Evolutionary conservation across 106 monocot species (phyloP).

Genomic region (Alisma plantagoaquatica): DNA sequence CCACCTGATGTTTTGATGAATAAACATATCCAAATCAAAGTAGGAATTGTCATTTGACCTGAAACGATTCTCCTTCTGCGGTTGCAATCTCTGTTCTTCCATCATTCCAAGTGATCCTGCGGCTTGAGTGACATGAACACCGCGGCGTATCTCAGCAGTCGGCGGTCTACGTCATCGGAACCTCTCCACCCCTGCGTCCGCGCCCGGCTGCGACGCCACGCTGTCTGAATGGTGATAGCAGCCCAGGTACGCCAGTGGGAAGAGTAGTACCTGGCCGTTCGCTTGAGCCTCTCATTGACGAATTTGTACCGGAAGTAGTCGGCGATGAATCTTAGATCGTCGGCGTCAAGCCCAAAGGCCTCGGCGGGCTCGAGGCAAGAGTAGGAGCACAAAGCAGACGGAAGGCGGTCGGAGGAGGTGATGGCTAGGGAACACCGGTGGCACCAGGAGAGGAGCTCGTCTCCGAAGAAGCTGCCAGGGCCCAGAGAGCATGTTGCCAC

Average conservation of each 20-base stretch:
- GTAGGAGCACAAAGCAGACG: slow-evolving; percentile 67
- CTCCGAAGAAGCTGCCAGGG: slow-evolving; percentile 66
- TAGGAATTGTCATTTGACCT: no score
- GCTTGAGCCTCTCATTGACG: slow-evolving; percentile 72
- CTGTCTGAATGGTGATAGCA: slow-evolving; percentile 78
- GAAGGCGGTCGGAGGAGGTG: slow-evolving; percentile 61
- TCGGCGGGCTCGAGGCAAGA: slow-evolving; percentile 50
- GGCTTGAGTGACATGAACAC: slow-evolving; percentile 82
- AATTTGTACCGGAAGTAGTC: slow-evolving; percentile 94
- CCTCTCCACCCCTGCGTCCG: slow-evolving; percentile 18
- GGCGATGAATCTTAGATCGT: slow-evolving; percentile 61
- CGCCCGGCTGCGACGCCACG: slow-evolving; percentile 63
- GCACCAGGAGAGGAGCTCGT: slow-evolving; percentile 94
- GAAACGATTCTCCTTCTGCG: no score
- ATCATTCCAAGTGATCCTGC: slow-evolving; percentile 91
- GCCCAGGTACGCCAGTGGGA: slow-evolving; percentile 92
- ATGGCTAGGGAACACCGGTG: slow-evolving; percentile 76
- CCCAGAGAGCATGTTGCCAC: slow-evolving; percentile 63
- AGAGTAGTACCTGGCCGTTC: slow-evolving; percentile 76
- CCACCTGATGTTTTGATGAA: no score
- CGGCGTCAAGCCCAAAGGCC: slow-evolving; percentile 60
- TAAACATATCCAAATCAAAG: no score
- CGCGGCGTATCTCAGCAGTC: slow-evolving; percentile 55
- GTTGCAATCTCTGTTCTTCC: no score
- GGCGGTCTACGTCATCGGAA: slow-evolving; percentile 29